A percentile compares a stretch with the other conserved stretches of the same genome.
These are phyloP conservation scores for Mucor plumbeus DNA, from an alignment of 371 early-diverging fungal species.

Conservation along the genomic window DNA sequence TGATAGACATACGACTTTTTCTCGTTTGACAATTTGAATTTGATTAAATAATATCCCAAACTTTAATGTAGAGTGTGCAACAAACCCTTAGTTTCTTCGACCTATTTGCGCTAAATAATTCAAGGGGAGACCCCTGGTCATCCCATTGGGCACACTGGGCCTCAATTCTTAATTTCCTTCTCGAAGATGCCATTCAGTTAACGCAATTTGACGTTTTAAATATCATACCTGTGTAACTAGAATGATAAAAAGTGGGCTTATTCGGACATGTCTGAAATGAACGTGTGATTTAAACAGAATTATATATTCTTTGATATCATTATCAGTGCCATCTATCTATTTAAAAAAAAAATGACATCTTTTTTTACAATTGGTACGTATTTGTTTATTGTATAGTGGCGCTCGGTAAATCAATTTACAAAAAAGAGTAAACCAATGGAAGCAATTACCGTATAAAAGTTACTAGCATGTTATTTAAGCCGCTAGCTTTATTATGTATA, in stretches of 20 bases:
- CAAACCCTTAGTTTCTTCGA: no score
- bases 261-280: background rate
- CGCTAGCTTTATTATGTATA: no score
- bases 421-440: no score
- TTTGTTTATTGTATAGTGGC: no score
- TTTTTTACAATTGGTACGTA: no score
- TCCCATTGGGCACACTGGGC: conserved; percentile 1
- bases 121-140: conserved; percentile 2
- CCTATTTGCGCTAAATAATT: background rate
- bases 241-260: background rate
- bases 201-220: background rate
- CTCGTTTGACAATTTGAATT: no score
- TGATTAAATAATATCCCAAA: background rate
- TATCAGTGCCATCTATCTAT: no score
- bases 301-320: no score
- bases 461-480: no score
- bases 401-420: no score
- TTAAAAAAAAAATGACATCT: no score
- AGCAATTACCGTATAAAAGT: no score
- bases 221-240: background rate
- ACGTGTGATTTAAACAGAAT: background rate
- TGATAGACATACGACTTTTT: background rate
- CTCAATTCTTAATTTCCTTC: background rate
- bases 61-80: background rate
- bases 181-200: conserved; percentile 5